A percentile compares a stretch with the other conserved stretches of the same genome.
These are phyloP conservation scores for Forsythia viridissima DNA, from an alignment of 257 asterid genomes.

Conservation along the genomic window DNA sequence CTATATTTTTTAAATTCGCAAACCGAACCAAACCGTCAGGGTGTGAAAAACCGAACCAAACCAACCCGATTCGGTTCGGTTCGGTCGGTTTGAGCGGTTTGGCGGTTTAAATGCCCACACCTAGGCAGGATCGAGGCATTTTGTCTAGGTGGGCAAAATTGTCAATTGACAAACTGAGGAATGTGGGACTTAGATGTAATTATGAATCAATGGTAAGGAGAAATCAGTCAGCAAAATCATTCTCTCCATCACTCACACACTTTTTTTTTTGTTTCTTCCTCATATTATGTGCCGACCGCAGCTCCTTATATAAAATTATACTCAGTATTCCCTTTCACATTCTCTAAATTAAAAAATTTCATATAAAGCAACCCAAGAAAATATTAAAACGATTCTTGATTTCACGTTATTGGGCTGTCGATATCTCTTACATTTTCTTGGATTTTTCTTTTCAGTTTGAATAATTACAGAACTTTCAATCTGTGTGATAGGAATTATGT, in stretches of 20 bases:
- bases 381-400: neutral
- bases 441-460: neutral
- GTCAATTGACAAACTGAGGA: neutral
- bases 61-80: no score
- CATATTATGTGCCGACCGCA: neutral
- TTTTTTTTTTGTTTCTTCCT: conserved; percentile 15
- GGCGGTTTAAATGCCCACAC: no score
- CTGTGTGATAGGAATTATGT: conserved; percentile 1
- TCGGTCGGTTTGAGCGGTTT: no score
- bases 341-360: conserved; percentile 22
- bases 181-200: conserved; percentile 16
- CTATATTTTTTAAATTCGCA: no score
- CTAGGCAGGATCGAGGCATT: no score
- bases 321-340: conserved; percentile 30
- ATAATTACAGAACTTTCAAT: conserved; percentile 3
- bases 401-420: neutral
- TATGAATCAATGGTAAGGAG: neutral
- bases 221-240: conserved; percentile 18
- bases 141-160: neutral
- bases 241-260: conserved; percentile 4
- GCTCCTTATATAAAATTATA: conserved; percentile 14
- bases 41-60: no score
- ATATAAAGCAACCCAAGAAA: neutral
- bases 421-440: neutral
- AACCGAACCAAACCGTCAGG: no score